Percentiles rank a stretch among this genome's conserved stretches.
Conservation (phyloP, 495 filamentous ascomycete genomes). For the Daldinia childiae region DNA sequence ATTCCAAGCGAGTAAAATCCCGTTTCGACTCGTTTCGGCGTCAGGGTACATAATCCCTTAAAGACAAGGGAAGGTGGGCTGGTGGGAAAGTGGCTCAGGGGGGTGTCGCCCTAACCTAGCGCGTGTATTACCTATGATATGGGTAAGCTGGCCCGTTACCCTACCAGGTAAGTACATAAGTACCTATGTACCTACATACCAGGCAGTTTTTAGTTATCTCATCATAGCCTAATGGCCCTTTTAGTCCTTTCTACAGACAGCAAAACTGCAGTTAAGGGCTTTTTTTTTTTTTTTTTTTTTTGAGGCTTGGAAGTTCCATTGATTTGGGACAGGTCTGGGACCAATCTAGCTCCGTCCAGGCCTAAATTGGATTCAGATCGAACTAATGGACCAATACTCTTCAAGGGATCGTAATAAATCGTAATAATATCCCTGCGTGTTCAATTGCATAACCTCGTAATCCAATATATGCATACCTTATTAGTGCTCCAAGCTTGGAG, state of each 20-base stretch:
- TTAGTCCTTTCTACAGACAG: not conserved
- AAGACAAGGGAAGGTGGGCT: constrained; percentile 17
- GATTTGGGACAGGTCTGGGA: constrained; percentile 41
- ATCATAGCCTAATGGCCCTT: not conserved
- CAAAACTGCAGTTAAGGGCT: not conserved
- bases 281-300: no score
- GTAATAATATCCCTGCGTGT: constrained; percentile 36
- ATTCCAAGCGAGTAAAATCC: constrained; percentile 6
- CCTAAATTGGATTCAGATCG: constrained; percentile 20
- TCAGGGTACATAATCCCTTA: constrained; percentile 39
- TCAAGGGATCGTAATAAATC: constrained; percentile 14
- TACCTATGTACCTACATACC: not conserved
- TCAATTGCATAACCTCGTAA: constrained; percentile 29
- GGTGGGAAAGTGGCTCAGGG: constrained; percentile 20
- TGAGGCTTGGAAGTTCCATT: constrained; percentile 40
- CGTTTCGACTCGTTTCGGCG: constrained; percentile 40
- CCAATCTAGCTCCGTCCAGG: constrained; percentile 28
- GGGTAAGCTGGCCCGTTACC: not conserved
- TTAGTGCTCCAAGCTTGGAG: not conserved
- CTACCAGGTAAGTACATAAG: not conserved
- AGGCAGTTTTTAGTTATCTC: not conserved
- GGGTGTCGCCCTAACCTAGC: constrained; percentile 29
- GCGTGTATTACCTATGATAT: not conserved
- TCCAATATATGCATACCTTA: constrained; percentile 11
- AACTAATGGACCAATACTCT: constrained; percentile 26